phyloP scores from a whole-genome alignment of 2,329 filamentous ascomycete species.

The Scedosporium dehoogii region DNA sequence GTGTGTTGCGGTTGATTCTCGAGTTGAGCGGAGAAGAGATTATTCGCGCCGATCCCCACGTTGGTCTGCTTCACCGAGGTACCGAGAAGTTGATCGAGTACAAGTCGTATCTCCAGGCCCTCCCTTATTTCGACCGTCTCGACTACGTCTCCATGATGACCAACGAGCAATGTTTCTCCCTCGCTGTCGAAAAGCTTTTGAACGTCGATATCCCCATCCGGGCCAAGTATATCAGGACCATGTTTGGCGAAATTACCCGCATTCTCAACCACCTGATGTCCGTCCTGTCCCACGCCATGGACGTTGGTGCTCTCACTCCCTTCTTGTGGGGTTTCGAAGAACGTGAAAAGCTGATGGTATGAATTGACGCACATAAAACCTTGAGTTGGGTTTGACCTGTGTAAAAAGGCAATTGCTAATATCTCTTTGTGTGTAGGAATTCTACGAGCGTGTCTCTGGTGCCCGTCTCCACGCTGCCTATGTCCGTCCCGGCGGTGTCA shows the following conservation, averaged over 20 bases:
- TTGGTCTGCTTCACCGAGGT: conserved; percentile 89
- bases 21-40: conserved; percentile 98
- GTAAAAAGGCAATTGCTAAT: not conserved
- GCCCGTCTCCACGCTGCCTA: conserved; percentile 96
- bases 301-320: conserved; percentile 93
- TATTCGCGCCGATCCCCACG: conserved; percentile 89
- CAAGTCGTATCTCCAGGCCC: conserved; percentile 95
- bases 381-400: not conserved
- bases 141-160: conserved; percentile 99
- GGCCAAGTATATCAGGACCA: conserved; percentile 91
- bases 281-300: conserved; percentile 94
- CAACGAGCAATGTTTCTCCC: conserved; percentile 94
- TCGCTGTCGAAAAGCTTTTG: conserved; percentile 94
- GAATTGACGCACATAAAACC: conserved; percentile 14
- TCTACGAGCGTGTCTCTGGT: conserved; percentile 98
- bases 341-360: conserved; percentile 98
- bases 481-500: conserved; percentile 90
- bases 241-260: conserved; percentile 93
- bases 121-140: conserved; percentile 97
- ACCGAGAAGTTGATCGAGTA: conserved; percentile 99
- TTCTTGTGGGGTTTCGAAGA: conserved; percentile 99
- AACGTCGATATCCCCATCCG: conserved; percentile 93
- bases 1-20: conserved; percentile 92
- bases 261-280: conserved; percentile 98
- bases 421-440: conserved; percentile 61